Conservation (phyloP, 2,329 filamentous ascomycete genomes). For the Huntiella omanensis region DNA sequence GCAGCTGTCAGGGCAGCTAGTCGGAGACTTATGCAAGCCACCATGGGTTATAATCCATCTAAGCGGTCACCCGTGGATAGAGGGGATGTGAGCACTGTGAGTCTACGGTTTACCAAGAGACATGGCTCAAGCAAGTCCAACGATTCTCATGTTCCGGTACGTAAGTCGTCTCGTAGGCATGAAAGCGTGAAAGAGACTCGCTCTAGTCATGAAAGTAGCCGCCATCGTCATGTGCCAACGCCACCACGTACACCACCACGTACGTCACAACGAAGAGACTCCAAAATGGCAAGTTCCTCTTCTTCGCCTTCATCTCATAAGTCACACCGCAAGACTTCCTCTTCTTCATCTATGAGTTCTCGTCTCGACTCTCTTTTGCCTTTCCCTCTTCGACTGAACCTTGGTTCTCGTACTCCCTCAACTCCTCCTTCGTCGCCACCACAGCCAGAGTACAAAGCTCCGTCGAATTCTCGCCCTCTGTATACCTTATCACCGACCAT, state of each 20-base stretch:
- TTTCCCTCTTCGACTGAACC: conserved; percentile 1
- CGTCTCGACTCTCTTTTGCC: not conserved
- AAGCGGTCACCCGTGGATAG: too few species aligned
- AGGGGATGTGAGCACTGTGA: too few species aligned
- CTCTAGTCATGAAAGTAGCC: too few species aligned
- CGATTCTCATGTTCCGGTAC: too few species aligned
- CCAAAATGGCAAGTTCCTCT: not conserved
- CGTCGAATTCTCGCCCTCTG: not conserved
- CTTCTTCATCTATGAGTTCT: not conserved
- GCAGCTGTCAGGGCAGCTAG: conserved; percentile 36
- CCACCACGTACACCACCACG: too few species aligned
- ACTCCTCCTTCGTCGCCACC: not conserved
- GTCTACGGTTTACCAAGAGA: not conserved
- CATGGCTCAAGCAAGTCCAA: not conserved
- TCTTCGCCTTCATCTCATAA: not conserved
- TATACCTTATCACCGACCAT: not conserved
- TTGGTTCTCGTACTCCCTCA: not conserved
- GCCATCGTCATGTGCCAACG: too few species aligned
- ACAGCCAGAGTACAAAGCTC: not conserved
- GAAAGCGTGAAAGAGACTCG: too few species aligned
- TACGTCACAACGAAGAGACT: too few species aligned
- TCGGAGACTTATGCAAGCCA: conserved; percentile 26
- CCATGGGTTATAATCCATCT: conserved; percentile 14
- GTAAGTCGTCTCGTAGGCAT: too few species aligned
- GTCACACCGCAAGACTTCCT: not conserved